A percentile compares a stretch with the other conserved stretches of the same genome.
These are phyloP conservation scores for Yamadazyma endophytica DNA, from an alignment of 805 yeast genomes.

Conservation along the genomic window DNA sequence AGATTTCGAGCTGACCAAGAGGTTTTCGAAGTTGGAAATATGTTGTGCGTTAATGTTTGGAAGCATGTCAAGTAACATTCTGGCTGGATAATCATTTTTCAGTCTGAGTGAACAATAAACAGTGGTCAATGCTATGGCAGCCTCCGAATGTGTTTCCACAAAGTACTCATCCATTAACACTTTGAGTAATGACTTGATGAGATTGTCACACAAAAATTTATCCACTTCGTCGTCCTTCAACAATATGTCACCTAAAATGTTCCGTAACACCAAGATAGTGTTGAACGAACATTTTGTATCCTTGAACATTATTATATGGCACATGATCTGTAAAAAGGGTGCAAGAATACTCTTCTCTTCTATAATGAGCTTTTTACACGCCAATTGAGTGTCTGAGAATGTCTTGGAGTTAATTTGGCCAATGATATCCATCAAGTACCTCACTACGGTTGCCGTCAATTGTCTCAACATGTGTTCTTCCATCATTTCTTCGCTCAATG, in stretches of 20 bases:
- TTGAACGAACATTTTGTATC: slow-evolving; percentile 93
- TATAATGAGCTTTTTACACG: slow-evolving; percentile 63
- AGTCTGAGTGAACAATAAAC: slow-evolving; percentile 70
- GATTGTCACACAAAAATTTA: slow-evolving; percentile 55
- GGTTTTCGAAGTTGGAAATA: slow-evolving; percentile 58
- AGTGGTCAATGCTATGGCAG: slow-evolving; percentile 81
- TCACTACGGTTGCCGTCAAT: slow-evolving; percentile 84
- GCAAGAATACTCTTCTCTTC: slow-evolving; percentile 65
- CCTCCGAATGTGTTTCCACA: slow-evolving; percentile 85
- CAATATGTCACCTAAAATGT: slow-evolving; percentile 65
- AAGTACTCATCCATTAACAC: slow-evolving; percentile 73
- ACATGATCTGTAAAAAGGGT: slow-evolving; percentile 69
- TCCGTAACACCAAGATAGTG: slow-evolving; percentile 75
- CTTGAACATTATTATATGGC: slow-evolving; percentile 73
- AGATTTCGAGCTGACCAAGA: slow-evolving; percentile 60
- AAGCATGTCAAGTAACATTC: slow-evolving; percentile 49
- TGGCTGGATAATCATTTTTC: slow-evolving; percentile 65
- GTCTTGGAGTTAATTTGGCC: slow-evolving; percentile 66
- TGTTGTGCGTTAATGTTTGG: slow-evolving; percentile 54
- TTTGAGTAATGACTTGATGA: slow-evolving; percentile 65
- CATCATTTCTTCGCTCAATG: slow-evolving; percentile 95
- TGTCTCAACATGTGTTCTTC: slow-evolving; percentile 93
- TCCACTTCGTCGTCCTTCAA: slow-evolving; percentile 74
- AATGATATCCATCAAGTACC: slow-evolving; percentile 80
- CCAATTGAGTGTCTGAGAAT: slow-evolving; percentile 56